Conservation (phyloP, 371 early-diverging fungal genomes). For the Sporodiniella umbellata region DNA sequence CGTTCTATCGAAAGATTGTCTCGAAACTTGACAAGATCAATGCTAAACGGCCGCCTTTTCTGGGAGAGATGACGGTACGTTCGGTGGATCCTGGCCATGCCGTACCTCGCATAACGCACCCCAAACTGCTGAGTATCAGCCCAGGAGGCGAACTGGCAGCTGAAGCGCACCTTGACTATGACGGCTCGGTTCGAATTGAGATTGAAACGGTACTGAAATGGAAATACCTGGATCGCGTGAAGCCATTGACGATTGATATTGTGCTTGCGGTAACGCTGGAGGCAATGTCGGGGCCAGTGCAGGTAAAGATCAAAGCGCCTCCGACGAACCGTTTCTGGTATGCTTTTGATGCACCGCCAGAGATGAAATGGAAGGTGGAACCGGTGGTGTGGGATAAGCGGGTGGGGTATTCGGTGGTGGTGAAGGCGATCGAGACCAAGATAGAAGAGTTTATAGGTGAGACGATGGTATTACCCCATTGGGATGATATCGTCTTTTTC, state of each 20-base stretch:
- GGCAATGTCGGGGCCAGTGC: conserved; percentile 68
- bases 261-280: conserved; percentile 74
- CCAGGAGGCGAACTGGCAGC: conserved; percentile 70
- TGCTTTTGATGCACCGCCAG: conserved; percentile 81
- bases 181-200: conserved; percentile 70
- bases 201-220: conserved; percentile 65
- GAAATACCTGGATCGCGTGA: conserved; percentile 50
- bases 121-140: conserved; percentile 66
- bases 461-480: conserved; percentile 83
- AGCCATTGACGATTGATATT: conserved; percentile 71
- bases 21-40: conserved; percentile 65
- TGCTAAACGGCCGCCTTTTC: conserved; percentile 68
- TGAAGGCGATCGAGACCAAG: conserved; percentile 80
- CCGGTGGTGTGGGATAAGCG: conserved; percentile 86
- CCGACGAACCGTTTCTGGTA: conserved; percentile 90
- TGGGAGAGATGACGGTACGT: conserved; percentile 79
- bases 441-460: conserved; percentile 81
- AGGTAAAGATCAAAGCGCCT: conserved; percentile 78
- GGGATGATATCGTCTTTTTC: conserved; percentile 89
- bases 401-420: conserved; percentile 74
- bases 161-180: conserved; percentile 77
- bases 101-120: conserved; percentile 77
- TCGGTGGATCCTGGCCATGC: conserved; percentile 79
- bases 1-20: conserved; percentile 64
- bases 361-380: conserved; percentile 77